phyloP scores from a whole-genome alignment of 345 rosid species.

The Aurinia saxatilis region DNA sequence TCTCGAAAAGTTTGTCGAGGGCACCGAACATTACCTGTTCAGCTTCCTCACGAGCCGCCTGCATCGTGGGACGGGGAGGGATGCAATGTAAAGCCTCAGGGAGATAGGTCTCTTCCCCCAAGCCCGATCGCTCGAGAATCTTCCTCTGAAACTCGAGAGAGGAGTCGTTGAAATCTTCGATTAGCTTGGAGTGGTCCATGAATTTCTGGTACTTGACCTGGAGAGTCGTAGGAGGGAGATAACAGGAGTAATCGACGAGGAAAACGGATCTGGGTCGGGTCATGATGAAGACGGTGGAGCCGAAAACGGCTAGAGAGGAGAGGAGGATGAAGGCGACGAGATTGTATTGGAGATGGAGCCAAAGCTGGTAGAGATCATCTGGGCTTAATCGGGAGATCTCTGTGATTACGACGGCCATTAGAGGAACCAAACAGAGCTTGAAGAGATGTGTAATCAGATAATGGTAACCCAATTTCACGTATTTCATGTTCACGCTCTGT shows the following conservation, averaged over 20 bases:
- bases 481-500: slow-evolving; percentile 79
- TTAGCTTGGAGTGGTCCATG: slow-evolving; percentile 71
- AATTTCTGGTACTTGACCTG: slow-evolving; percentile 48
- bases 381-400: slow-evolving; percentile 57
- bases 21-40: slow-evolving; percentile 95
- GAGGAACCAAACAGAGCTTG: slow-evolving; percentile 66
- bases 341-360: slow-evolving; percentile 86
- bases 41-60: slow-evolving; percentile 79
- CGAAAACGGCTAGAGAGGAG: slow-evolving; percentile 54
- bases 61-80: slow-evolving; percentile 82
- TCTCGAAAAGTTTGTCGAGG: slow-evolving; percentile 59
- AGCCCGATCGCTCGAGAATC: slow-evolving; percentile 77
- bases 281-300: slow-evolving; percentile 74
- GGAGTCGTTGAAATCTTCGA: slow-evolving; percentile 71
- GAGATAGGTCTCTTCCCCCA: slow-evolving; percentile 85
- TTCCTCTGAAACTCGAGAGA: slow-evolving; percentile 78
- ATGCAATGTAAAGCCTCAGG: slow-evolving; percentile 72
- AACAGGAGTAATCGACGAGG: slow-evolving; percentile 69
- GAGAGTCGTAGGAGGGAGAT: slow-evolving; percentile 57
- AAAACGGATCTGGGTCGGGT: slow-evolving; percentile 76
- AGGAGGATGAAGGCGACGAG: slow-evolving; percentile 59
- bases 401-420: slow-evolving; percentile 47
- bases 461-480: slow-evolving; percentile 88
- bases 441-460: slow-evolving; percentile 57
- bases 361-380: slow-evolving; percentile 54